phyloP scores from a whole-genome alignment of 768 basidiomycete species.

The Holtermannia corniformis region DNA sequence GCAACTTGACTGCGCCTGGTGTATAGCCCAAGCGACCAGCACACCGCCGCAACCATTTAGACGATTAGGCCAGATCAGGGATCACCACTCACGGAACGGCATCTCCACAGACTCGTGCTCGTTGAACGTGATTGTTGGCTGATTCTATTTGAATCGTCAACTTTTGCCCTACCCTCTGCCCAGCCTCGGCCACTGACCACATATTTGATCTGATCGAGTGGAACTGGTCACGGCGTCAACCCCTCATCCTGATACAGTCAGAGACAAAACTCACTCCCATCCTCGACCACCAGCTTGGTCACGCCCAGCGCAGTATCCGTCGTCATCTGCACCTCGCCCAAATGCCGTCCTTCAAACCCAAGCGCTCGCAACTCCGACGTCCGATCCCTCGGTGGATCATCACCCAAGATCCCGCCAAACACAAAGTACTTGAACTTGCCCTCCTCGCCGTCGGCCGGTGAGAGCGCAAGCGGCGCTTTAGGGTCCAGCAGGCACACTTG shows the following conservation, averaged over 20 bases:
- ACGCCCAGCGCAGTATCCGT: constrained; percentile 94
- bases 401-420: constrained; percentile 68
- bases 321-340: constrained; percentile 91
- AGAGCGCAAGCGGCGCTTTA: constrained; percentile 58
- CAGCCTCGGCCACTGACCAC: constrained; percentile 14
- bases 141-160: constrained; percentile 50
- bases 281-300: constrained; percentile 69
- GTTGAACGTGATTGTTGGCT: constrained; percentile 82
- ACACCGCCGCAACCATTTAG: no score
- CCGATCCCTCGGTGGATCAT: constrained; percentile 90
- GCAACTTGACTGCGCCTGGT: background rate
- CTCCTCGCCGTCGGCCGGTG: constrained; percentile 62
- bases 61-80: no score
- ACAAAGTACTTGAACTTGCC: constrained; percentile 76
- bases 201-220: constrained; percentile 55
- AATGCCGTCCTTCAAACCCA: constrained; percentile 76
- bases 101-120: constrained; percentile 87
- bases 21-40: no score
- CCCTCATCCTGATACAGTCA: background rate
- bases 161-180: background rate
- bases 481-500: constrained; percentile 91
- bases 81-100: constrained; percentile 70
- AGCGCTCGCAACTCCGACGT: constrained; percentile 76
- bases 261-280: constrained; percentile 48
- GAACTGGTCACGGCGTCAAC: constrained; percentile 42